Conservation (phyloP, 2,329 filamentous ascomycete genomes). For the Pestalotiopsis sp. region DNA sequence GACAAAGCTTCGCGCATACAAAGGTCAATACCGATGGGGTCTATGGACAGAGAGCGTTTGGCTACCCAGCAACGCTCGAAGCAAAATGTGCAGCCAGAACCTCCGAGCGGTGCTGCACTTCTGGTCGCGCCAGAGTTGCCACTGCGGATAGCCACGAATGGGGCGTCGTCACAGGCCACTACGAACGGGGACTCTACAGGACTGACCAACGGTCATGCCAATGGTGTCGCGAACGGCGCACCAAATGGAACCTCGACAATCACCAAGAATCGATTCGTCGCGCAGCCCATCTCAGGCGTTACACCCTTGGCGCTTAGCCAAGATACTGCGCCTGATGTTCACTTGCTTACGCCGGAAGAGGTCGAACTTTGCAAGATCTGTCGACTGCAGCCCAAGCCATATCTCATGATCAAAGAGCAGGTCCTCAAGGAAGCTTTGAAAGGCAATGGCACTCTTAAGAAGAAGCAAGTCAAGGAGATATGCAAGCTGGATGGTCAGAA, state of each 20-base stretch:
- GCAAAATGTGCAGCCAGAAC: constrained; percentile 69
- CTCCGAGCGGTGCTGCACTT: constrained; percentile 73
- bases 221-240: constrained; percentile 26
- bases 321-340: constrained; percentile 79
- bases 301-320: constrained; percentile 69
- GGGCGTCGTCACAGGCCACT: constrained; percentile 27
- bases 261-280: constrained; percentile 53
- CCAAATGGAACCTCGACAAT: constrained; percentile 47
- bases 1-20: constrained; percentile 82
- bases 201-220: constrained; percentile 52
- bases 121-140: constrained; percentile 81
- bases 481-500: constrained; percentile 84
- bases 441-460: constrained; percentile 85
- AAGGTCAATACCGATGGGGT: constrained; percentile 71
- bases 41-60: constrained; percentile 80
- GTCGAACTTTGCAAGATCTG: constrained; percentile 82
- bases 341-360: constrained; percentile 84
- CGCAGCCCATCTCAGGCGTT: constrained; percentile 62
- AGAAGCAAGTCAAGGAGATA: constrained; percentile 89
- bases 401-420: constrained; percentile 90
- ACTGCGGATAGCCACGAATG: constrained; percentile 50
- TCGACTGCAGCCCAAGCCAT: constrained; percentile 89
- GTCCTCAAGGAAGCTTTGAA: constrained; percentile 90
- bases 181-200: constrained; percentile 55
- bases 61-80: constrained; percentile 71